Conservation (phyloP, 2,329 filamentous ascomycete genomes). For the Fusarium luffae region DNA sequence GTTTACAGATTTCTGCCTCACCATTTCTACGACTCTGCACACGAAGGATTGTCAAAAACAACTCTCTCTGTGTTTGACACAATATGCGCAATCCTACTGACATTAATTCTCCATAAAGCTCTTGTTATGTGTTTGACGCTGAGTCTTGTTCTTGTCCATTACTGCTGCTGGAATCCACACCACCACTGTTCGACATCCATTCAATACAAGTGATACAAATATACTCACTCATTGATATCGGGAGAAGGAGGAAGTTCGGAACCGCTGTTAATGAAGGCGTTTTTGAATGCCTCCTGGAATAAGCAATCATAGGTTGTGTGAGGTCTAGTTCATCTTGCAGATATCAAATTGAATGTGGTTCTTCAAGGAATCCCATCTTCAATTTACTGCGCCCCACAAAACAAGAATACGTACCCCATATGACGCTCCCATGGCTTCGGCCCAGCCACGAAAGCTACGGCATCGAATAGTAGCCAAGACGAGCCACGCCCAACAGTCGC, state of each 20-base stretch:
- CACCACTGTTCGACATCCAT: background rate
- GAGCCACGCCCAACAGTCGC: slow-evolving; percentile 35
- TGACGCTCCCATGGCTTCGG: slow-evolving; percentile 37
- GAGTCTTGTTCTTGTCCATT: background rate
- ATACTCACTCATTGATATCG: background rate
- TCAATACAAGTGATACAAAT: background rate
- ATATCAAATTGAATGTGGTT: background rate
- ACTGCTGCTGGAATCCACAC: background rate
- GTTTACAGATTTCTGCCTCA: background rate
- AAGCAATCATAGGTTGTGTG: background rate
- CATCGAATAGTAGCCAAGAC: slow-evolving; percentile 39
- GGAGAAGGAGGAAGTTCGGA: background rate
- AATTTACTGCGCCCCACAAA: slow-evolving; percentile 25
- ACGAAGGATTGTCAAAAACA: background rate
- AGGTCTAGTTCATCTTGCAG: background rate
- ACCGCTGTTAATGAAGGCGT: background rate
- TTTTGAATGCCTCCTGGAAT: background rate
- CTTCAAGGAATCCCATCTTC: slow-evolving; percentile 1
- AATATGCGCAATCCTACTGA: background rate
- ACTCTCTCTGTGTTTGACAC: background rate
- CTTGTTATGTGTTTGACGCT: background rate
- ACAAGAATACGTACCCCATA: slow-evolving; percentile 38
- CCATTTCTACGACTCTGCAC: background rate
- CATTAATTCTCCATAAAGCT: background rate
- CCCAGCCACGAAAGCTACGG: slow-evolving; percentile 43